A percentile compares a stretch with the other conserved stretches of the same genome.
Evolutionary conservation across 2,329 filamentous ascomycete species (phyloP).

Genomic region (Ceratocystis harringtonii): DNA sequence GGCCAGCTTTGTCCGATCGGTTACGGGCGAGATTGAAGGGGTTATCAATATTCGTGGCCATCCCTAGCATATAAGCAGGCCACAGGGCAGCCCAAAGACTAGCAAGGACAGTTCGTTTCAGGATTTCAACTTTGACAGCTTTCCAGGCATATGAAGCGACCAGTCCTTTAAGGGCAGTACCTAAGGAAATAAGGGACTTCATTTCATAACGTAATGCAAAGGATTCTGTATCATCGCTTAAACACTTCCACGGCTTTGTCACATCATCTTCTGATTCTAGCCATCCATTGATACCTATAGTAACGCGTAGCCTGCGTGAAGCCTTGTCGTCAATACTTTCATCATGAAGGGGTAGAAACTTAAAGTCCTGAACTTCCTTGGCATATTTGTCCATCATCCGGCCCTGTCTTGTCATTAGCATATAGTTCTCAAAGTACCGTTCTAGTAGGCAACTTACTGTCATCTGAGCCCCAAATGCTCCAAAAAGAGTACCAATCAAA

Average conservation of each 20-base stretch:
- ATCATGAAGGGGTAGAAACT: slow-evolving; percentile 56
- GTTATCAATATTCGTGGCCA: slow-evolving; percentile 60
- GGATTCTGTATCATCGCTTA: slow-evolving; percentile 57
- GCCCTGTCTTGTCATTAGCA: slow-evolving; percentile 31
- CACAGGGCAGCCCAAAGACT: slow-evolving; percentile 54
- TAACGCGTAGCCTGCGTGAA: slow-evolving; percentile 49
- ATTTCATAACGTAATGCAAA: slow-evolving; percentile 80
- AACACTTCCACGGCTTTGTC: slow-evolving; percentile 61
- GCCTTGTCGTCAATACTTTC: slow-evolving; percentile 1
- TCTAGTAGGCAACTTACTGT: slow-evolving; percentile 28
- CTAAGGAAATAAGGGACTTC: slow-evolving; percentile 59
- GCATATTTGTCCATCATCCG: slow-evolving; percentile 81
- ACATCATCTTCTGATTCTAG: slow-evolving; percentile 60
- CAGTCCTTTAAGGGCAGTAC: slow-evolving; percentile 55
- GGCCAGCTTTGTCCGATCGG: slow-evolving; percentile 64
- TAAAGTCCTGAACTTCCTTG: slow-evolving; percentile 66
- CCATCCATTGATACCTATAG: slow-evolving; percentile 81
- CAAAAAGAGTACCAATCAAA: slow-evolving; percentile 74
- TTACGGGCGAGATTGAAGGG: slow-evolving; percentile 65
- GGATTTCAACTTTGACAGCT: slow-evolving; percentile 56
- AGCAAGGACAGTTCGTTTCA: slow-evolving; percentile 56
- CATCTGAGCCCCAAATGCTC: slow-evolving; percentile 71
- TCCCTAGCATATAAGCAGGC: slow-evolving; percentile 51
- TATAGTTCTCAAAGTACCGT: not conserved
- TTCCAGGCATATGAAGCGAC: slow-evolving; percentile 63